phyloP scores from a whole-genome alignment of 2,329 filamentous ascomycete species.

The Colletotrichum lini region DNA sequence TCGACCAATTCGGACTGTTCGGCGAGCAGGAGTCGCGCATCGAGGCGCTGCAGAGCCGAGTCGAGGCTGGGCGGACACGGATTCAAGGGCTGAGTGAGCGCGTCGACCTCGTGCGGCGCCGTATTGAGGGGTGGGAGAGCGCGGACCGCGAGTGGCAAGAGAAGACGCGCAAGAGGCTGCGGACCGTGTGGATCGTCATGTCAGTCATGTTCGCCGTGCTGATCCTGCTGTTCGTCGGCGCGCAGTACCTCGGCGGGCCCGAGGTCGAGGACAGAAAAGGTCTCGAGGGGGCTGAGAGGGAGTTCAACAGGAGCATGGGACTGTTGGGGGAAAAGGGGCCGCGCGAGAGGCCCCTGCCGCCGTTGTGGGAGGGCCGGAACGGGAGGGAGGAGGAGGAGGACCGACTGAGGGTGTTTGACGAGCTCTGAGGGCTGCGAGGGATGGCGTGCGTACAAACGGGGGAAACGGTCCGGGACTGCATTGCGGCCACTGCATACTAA shows the following conservation, averaged over 20 bases:
- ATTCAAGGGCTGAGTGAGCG: slow-evolving; percentile 73
- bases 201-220: slow-evolving; percentile 64
- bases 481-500: slow-evolving; percentile 9
- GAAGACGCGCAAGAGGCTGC: slow-evolving; percentile 74
- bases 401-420: slow-evolving; percentile 61
- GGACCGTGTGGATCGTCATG: slow-evolving; percentile 74
- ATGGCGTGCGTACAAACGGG: not conserved
- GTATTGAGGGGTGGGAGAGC: slow-evolving; percentile 77
- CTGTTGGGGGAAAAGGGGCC: not conserved
- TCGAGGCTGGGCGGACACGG: slow-evolving; percentile 71
- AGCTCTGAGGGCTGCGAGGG: slow-evolving; percentile 53
- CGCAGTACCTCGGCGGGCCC: slow-evolving; percentile 48
- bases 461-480: not conserved
- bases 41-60: slow-evolving; percentile 71
- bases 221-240: slow-evolving; percentile 58
- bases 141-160: slow-evolving; percentile 79
- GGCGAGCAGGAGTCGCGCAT: slow-evolving; percentile 76
- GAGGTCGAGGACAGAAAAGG: slow-evolving; percentile 8
- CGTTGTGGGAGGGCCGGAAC: slow-evolving; percentile 46
- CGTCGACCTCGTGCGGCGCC: slow-evolving; percentile 73
- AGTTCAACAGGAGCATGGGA: slow-evolving; percentile 19
- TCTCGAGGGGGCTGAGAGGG: slow-evolving; percentile 16
- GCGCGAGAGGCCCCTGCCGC: slow-evolving; percentile 35
- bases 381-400: slow-evolving; percentile 51
- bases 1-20: slow-evolving; percentile 74